Conservation (phyloP, 176 grass and related monocot genomes). For the Melocanna baccifera region DNA sequence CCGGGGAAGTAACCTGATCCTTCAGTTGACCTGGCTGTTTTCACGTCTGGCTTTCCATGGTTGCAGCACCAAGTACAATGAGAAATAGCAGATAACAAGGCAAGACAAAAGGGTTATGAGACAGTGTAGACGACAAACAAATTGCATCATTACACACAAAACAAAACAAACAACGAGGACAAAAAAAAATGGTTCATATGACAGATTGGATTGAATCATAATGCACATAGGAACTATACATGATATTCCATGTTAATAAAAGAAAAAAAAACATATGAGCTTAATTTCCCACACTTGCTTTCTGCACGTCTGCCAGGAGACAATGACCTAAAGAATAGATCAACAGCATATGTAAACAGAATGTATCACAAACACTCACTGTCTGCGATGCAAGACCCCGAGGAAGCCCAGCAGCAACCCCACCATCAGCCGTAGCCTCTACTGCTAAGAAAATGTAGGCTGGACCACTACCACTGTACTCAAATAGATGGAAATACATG, state of each 20-base stretch:
- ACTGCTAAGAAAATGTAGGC: slow-evolving; percentile 95
- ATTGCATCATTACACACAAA: not conserved
- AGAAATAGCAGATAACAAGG: slow-evolving; percentile 26
- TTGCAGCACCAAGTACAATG: slow-evolving; percentile 90
- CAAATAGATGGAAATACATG: slow-evolving; percentile 27
- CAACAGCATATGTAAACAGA: not conserved
- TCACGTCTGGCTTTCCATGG: slow-evolving; percentile 84
- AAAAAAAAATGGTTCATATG: not conserved
- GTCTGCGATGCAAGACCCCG: slow-evolving; percentile 93
- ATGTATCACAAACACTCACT: slow-evolving; percentile 42
- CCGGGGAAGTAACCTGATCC: slow-evolving; percentile 95
- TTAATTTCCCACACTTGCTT: not conserved
- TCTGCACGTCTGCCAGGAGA: not conserved
- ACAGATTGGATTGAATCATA: not conserved
- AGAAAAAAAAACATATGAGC: not conserved
- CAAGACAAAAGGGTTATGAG: not conserved
- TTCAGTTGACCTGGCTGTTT: slow-evolving; percentile 94
- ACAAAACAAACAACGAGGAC: not conserved
- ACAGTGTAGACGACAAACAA: not conserved
- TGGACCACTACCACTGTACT: slow-evolving; percentile 88
- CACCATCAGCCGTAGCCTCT: slow-evolving; percentile 97
- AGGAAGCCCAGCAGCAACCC: slow-evolving; percentile 96
- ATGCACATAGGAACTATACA: not conserved
- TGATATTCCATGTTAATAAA: not conserved
- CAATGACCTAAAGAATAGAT: not conserved